phyloP scores from a whole-genome alignment of 352 stramenopile species.

The Pythium aristosporum region DNA sequence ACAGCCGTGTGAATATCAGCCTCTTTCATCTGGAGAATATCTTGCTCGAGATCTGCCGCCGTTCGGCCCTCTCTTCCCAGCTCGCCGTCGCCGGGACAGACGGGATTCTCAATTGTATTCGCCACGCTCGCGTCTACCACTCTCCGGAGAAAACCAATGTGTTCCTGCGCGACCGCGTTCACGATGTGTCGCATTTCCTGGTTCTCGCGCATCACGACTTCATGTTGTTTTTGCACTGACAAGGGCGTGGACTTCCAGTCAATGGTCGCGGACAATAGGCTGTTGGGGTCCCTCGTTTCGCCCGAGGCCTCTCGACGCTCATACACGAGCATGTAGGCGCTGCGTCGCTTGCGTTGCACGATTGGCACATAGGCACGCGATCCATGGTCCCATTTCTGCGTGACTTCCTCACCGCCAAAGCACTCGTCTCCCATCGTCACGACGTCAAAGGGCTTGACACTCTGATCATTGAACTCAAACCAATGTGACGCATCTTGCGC shows the following conservation, averaged over 20 bases:
- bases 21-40: not conserved
- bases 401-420: slow-evolving; percentile 88
- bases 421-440: slow-evolving; percentile 79
- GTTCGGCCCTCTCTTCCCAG: slow-evolving; percentile 1
- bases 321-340: slow-evolving; percentile 82
- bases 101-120: not conserved
- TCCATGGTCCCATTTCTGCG: slow-evolving; percentile 49
- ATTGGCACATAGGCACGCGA: slow-evolving; percentile 28
- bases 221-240: slow-evolving; percentile 8
- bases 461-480: slow-evolving; percentile 93
- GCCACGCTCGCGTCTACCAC: not conserved
- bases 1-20: slow-evolving; percentile 7
- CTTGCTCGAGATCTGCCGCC: not conserved
- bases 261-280: not conserved
- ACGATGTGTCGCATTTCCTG: slow-evolving; percentile 22
- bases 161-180: slow-evolving; percentile 2
- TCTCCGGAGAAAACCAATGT: slow-evolving; percentile 6
- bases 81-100: not conserved
- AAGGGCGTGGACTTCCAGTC: slow-evolving; percentile 4
- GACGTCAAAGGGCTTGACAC: slow-evolving; percentile 80
- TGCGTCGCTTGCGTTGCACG: slow-evolving; percentile 64
- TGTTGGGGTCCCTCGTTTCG: not conserved
- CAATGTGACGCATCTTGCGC: slow-evolving; percentile 35
- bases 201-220: slow-evolving; percentile 11
- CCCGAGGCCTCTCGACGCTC: slow-evolving; percentile 31